These are phyloP conservation scores for Periconia digitata DNA, from an alignment of 2,329 filamentous ascomycete genomes.

Conservation along the genomic window DNA sequence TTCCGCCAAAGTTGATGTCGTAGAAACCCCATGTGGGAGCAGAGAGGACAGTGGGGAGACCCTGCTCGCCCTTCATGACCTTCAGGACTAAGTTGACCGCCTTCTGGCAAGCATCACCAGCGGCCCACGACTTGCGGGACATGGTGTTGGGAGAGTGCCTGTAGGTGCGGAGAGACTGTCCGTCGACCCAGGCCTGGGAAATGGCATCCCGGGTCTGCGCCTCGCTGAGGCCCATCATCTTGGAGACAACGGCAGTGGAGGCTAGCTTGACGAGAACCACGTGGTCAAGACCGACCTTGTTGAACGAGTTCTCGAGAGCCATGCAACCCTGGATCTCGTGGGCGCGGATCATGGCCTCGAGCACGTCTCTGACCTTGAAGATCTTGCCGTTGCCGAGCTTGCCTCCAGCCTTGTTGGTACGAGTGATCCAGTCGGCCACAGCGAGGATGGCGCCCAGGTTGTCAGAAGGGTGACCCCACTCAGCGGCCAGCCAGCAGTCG, in stretches of 20 bases:
- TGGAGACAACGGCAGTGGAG: constrained; percentile 88
- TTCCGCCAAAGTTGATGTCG: constrained; percentile 94
- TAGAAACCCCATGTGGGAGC: constrained; percentile 98
- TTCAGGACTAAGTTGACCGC: constrained; percentile 90
- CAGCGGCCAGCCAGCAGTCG: constrained; percentile 98
- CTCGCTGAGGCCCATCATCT: constrained; percentile 89
- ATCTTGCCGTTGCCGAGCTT: constrained; percentile 71
- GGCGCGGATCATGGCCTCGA: constrained; percentile 98
- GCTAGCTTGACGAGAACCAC: constrained; percentile 98
- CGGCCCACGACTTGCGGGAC: constrained; percentile 99
- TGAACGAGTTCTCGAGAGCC: constrained; percentile 96
- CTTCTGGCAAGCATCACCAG: constrained; percentile 94
- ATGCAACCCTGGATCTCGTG: constrained; percentile 98
- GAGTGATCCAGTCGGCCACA: constrained; percentile 95
- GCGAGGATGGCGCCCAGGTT: constrained; percentile 96
- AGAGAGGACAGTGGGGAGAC: constrained; percentile 88
- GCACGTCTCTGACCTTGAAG: constrained; percentile 84
- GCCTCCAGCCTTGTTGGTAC: constrained; percentile 86
- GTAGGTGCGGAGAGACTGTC: constrained; percentile 94
- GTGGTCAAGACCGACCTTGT: constrained; percentile 97
- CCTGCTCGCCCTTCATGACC: constrained; percentile 87
- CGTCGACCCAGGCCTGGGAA: constrained; percentile 96
- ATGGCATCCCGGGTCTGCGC: constrained; percentile 92
- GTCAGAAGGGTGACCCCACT: constrained; percentile 98
- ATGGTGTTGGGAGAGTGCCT: constrained; percentile 98